Percentiles rank a stretch among this genome's conserved stretches.
Evolutionary conservation across 202 grass and related monocot species (phyloP).

Genomic region (Eragrostis tef): DNA sequence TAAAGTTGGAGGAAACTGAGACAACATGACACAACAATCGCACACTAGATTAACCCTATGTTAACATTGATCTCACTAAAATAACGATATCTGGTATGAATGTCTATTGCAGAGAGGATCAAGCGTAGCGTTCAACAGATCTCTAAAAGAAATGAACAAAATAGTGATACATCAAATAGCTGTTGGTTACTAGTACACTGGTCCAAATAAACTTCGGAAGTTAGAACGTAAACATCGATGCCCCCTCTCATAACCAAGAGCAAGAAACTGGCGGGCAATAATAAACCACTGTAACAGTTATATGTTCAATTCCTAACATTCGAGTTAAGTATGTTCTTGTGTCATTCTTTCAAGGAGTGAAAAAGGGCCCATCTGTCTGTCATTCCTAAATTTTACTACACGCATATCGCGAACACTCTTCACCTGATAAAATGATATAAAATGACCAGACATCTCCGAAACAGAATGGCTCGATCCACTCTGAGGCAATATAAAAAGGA

Average conservation of each 20-base stretch:
- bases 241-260: neutral
- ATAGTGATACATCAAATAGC: constrained; percentile 4
- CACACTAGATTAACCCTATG: neutral
- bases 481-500: constrained; percentile 36
- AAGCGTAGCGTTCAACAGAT: neutral
- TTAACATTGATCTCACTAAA: neutral
- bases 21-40: neutral
- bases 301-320: neutral
- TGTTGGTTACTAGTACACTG: neutral
- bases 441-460: constrained; percentile 46
- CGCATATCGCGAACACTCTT: neutral
- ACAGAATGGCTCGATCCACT: constrained; percentile 6
- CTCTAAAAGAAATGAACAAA: neutral
- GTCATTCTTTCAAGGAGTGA: neutral
- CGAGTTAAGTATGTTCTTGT: neutral
- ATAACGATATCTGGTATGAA: neutral
- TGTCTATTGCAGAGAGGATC: neutral
- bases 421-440: constrained; percentile 46
- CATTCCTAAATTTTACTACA: neutral
- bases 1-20: neutral
- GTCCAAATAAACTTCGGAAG: constrained; percentile 35
- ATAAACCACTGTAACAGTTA: neutral
- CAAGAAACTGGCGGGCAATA: neutral
- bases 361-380: neutral
- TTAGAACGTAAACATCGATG: constrained; percentile 19